A percentile compares a stretch with the other conserved stretches of the same genome.
phyloP scores from a whole-genome alignment of 148 eudicot genomes.

The Rhododendron ovatum region DNA sequence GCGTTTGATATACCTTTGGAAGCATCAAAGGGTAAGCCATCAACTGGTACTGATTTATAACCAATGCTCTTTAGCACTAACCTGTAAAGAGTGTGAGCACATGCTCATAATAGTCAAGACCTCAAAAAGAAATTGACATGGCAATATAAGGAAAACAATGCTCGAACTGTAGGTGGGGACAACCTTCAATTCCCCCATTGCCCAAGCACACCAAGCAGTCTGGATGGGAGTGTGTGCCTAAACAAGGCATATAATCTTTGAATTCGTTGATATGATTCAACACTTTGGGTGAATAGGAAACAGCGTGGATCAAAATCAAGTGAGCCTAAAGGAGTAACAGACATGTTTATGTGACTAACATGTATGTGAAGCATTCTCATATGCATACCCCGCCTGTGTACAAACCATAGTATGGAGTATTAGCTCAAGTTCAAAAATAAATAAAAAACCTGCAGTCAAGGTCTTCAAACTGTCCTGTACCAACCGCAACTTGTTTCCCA shows the following conservation, averaged over 20 bases:
- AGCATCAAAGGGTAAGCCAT: conserved; percentile 77
- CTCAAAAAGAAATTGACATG: not conserved
- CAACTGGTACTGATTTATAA: conserved; percentile 87
- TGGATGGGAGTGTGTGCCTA: not conserved
- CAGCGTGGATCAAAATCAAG: not conserved
- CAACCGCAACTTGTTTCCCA: conserved; percentile 65
- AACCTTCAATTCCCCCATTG: not conserved
- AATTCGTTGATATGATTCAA: not conserved
- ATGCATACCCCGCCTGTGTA: not conserved
- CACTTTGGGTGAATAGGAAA: not conserved
- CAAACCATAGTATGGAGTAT: not conserved
- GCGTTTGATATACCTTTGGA: conserved; percentile 43
- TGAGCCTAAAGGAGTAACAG: not conserved
- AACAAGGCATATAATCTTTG: not conserved
- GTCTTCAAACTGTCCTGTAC: conserved; percentile 76
- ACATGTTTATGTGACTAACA: not conserved
- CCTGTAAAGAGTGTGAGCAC: conserved; percentile 33
- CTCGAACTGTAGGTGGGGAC: not conserved
- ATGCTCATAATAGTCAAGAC: not conserved
- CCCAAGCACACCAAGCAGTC: not conserved
- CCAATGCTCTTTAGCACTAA: conserved; percentile 91
- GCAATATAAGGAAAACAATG: not conserved
- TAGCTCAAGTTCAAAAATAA: not conserved
- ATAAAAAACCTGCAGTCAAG: conserved; percentile 67
- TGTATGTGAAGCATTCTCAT: not conserved